Conservation (phyloP, 768 basidiomycete species). For the Coprinopsis marcescibilis region DNA sequence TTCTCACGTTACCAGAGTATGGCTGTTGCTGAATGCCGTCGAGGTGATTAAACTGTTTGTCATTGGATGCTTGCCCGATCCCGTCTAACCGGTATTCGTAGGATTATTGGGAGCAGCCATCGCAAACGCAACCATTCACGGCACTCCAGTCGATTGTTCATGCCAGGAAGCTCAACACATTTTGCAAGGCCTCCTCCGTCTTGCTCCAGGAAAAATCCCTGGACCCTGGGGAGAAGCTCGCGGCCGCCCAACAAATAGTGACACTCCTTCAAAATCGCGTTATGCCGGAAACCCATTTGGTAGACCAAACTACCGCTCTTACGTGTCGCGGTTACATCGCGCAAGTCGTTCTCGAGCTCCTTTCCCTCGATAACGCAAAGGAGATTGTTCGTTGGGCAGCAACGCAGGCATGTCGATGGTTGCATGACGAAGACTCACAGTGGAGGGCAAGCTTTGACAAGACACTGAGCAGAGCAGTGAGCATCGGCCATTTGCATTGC, state of each 20-base stretch:
- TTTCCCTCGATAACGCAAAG: slow-evolving; percentile 20
- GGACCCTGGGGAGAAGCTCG: slow-evolving; percentile 13
- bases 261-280: slow-evolving; percentile 38
- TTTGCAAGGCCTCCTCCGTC: slow-evolving; percentile 21
- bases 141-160: slow-evolving; percentile 43
- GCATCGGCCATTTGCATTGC: slow-evolving; percentile 12
- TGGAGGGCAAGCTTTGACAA: slow-evolving; percentile 41
- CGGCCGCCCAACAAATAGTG: slow-evolving; percentile 27
- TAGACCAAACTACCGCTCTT: slow-evolving; percentile 23
- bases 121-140: slow-evolving; percentile 14
- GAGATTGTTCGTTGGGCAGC: slow-evolving; percentile 26
- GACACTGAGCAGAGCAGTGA: slow-evolving; percentile 36
- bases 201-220: slow-evolving; percentile 15
- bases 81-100: neutral
- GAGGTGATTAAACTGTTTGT: slow-evolving; percentile 34
- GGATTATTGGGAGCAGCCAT: slow-evolving; percentile 1
- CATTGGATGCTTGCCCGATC: neutral
- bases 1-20: slow-evolving; percentile 36
- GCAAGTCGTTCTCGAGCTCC: slow-evolving; percentile 35
- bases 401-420: slow-evolving; percentile 31
- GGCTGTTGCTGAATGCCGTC: slow-evolving; percentile 43
- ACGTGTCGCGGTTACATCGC: slow-evolving; percentile 37
- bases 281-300: slow-evolving; percentile 41
- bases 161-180: slow-evolving; percentile 37
- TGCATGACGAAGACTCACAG: slow-evolving; percentile 25